Evolutionary conservation across 1,139 yeast species (phyloP).

Genomic region (Suhomyces guaymorum): DNA sequence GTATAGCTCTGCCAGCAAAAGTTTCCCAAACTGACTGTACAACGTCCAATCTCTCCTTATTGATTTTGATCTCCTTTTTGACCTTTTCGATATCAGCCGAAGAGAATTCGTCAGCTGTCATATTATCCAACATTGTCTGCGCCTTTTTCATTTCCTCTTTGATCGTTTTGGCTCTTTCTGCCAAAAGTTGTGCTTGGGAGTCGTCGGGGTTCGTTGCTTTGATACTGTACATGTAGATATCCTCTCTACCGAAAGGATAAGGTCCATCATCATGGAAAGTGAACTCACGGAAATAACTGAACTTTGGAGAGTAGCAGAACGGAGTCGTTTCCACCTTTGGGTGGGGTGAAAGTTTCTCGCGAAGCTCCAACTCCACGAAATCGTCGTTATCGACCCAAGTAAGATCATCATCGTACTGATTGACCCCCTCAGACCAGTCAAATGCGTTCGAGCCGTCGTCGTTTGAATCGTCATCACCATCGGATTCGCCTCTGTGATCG

Average conservation of each 20-base stretch:
- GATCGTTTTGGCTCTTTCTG: constrained; percentile 42
- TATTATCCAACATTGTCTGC: constrained; percentile 18
- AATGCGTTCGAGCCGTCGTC: constrained; percentile 4
- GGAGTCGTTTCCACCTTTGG: constrained; percentile 66
- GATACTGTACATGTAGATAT: constrained; percentile 46
- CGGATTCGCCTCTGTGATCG: constrained; percentile 5
- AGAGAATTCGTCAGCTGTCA: constrained; percentile 12
- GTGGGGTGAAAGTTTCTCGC: constrained; percentile 44
- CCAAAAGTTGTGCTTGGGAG: constrained; percentile 49
- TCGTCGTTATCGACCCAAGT: constrained; percentile 84
- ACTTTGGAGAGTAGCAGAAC: constrained; percentile 70
- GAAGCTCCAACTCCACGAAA: constrained; percentile 69
- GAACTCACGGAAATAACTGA: constrained; percentile 70
- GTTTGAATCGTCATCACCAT: constrained; percentile 9
- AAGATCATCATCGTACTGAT: constrained; percentile 47
- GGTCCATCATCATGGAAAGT: constrained; percentile 49
- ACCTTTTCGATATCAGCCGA: constrained; percentile 17
- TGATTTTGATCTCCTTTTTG: constrained; percentile 33
- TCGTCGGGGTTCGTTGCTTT: constrained; percentile 45
- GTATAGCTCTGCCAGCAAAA: constrained; percentile 17
- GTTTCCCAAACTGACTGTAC: constrained; percentile 25
- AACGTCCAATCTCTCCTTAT: constrained; percentile 29
- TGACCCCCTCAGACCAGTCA: constrained; percentile 27
- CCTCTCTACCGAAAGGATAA: constrained; percentile 69
- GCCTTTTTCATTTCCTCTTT: constrained; percentile 45